phyloP scores from a whole-genome alignment of 352 stramenopile genomes.

The Thalassiosira pacifica region DNA sequence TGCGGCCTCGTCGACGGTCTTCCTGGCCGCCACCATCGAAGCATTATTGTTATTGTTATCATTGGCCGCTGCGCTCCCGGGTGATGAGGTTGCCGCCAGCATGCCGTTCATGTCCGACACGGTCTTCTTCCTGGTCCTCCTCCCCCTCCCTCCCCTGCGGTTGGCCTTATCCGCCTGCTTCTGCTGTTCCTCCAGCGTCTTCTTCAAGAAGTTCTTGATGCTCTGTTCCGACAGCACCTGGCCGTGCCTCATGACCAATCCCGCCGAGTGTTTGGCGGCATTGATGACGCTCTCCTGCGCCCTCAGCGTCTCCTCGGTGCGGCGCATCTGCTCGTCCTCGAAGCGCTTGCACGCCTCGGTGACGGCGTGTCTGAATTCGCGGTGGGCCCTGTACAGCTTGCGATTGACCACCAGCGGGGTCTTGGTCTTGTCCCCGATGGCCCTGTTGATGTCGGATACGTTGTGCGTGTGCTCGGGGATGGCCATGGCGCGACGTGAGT shows the following conservation, averaged over 20 bases:
- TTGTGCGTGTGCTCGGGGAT: conserved; percentile 76
- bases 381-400: conserved; percentile 78
- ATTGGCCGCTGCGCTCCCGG: background rate
- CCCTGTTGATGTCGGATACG: conserved; percentile 45
- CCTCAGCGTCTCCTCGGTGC: conserved; percentile 63
- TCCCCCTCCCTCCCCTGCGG: conserved; percentile 67
- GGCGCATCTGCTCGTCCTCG: conserved; percentile 80
- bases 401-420: conserved; percentile 77
- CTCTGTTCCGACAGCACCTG: conserved; percentile 73
- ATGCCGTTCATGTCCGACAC: conserved; percentile 83
- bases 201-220: conserved; percentile 72
- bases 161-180: conserved; percentile 73
- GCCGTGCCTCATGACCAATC: conserved; percentile 83
- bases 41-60: background rate
- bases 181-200: conserved; percentile 74
- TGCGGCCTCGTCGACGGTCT: background rate
- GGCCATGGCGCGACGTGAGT: conserved; percentile 70
- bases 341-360: conserved; percentile 83
- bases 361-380: conserved; percentile 79
- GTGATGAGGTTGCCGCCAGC: conserved; percentile 45
- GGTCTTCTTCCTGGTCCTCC: conserved; percentile 75
- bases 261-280: conserved; percentile 60
- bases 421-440: conserved; percentile 63
- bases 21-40: background rate
- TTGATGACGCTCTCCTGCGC: conserved; percentile 53